Conservation (phyloP, 163 green algal genomes). For the Scenedesmus sp. region DNA sequence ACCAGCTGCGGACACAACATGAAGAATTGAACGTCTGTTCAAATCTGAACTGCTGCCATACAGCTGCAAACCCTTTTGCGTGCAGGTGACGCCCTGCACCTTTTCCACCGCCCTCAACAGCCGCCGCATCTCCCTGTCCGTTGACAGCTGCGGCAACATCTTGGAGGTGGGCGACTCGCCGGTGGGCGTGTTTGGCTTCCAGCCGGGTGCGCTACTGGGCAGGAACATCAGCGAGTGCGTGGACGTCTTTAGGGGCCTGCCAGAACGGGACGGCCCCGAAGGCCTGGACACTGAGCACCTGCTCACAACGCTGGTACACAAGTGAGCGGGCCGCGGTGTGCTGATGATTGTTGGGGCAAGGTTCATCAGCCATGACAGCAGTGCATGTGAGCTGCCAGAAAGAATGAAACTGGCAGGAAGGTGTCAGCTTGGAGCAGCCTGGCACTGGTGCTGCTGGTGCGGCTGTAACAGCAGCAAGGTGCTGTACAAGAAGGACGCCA, state of each 20-base stretch:
- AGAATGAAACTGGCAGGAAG: no score
- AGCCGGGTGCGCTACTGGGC: slow-evolving; percentile 58
- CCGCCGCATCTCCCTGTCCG: slow-evolving; percentile 33
- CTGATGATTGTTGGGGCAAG: not conserved
- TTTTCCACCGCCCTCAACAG: not conserved
- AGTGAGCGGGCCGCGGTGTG: not conserved
- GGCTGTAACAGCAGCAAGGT: no score
- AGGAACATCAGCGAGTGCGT: slow-evolving; percentile 53
- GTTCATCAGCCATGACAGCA: no score
- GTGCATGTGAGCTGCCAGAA: no score
- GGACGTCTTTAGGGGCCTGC: slow-evolving; percentile 53
- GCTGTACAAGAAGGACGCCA: no score
- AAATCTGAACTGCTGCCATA: no score
- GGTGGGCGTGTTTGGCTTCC: slow-evolving; percentile 60
- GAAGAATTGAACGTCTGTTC: no score
- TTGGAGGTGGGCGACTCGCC: slow-evolving; percentile 45
- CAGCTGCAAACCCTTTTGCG: no score
- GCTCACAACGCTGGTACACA: slow-evolving; percentile 30
- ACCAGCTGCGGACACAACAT: no score
- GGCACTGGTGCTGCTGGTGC: no score
- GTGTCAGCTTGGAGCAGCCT: no score
- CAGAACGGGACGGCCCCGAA: not conserved
- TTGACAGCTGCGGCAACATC: slow-evolving; percentile 39
- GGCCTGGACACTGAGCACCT: slow-evolving; percentile 42
- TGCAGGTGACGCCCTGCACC: slow-evolving; percentile 23